These are phyloP conservation scores for Xylaria sp. DNA, from an alignment of 2,329 filamentous ascomycete species.

Conservation along the genomic window DNA sequence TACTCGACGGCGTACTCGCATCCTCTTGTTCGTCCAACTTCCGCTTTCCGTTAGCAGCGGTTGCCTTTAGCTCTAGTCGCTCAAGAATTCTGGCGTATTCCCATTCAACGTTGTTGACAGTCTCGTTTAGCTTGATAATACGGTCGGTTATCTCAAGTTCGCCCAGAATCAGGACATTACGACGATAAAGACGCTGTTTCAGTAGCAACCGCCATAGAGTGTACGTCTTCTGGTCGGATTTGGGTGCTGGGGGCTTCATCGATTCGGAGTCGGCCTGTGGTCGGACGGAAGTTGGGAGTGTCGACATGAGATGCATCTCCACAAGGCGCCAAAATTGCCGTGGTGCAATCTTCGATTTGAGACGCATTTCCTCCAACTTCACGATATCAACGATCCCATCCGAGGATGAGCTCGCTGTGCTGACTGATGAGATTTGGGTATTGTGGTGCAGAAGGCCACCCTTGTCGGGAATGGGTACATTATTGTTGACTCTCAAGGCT, in stretches of 20 bases:
- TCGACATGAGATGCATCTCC: constrained; percentile 75
- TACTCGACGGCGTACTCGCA: constrained; percentile 42
- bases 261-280: constrained; percentile 49
- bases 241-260: constrained; percentile 46
- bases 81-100: constrained; percentile 73
- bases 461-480: constrained; percentile 54
- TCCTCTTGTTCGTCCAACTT: constrained; percentile 46
- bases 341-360: constrained; percentile 71
- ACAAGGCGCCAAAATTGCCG: constrained; percentile 77
- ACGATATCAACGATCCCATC: constrained; percentile 62
- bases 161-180: constrained; percentile 73
- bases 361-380: constrained; percentile 61
- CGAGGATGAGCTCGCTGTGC: constrained; percentile 34
- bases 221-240: constrained; percentile 66
- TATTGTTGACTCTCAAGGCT: constrained; percentile 59
- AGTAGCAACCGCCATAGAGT: constrained; percentile 74
- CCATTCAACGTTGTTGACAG: constrained; percentile 69
- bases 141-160: constrained; percentile 73
- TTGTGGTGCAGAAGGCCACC: constrained; percentile 44
- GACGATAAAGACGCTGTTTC: constrained; percentile 78
- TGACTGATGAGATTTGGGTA: constrained; percentile 38
- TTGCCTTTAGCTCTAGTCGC: constrained; percentile 33
- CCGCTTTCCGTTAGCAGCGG: constrained; percentile 50
- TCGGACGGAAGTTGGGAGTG: constrained; percentile 61
- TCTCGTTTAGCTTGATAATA: constrained; percentile 73